A percentile compares a stretch with the other conserved stretches of the same genome.
phyloP scores from a whole-genome alignment of 2,329 filamentous ascomycete genomes.

The Aspergillus niger region DNA sequence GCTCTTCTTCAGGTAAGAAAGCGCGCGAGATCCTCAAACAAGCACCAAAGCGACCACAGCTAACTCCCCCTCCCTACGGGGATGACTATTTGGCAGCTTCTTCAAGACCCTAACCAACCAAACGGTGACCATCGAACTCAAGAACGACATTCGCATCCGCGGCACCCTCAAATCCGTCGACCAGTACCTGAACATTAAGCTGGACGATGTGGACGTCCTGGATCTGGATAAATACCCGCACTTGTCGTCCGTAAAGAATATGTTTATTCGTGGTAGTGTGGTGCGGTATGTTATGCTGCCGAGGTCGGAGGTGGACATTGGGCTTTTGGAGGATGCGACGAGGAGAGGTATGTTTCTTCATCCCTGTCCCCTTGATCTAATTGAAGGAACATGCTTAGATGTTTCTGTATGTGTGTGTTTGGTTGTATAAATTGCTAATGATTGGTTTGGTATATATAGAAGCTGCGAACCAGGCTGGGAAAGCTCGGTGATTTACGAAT shows the following conservation, averaged over 20 bases:
- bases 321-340: slow-evolving; percentile 86
- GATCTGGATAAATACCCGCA: slow-evolving; percentile 96
- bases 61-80: not conserved
- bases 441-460: slow-evolving; percentile 32
- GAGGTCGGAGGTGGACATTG: slow-evolving; percentile 77
- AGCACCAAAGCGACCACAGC: not conserved
- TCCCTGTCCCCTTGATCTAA: not conserved
- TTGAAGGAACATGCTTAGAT: not conserved
- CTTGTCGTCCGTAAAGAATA: slow-evolving; percentile 86
- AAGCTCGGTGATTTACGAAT: slow-evolving; percentile 43
- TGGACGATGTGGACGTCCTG: slow-evolving; percentile 90
- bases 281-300: slow-evolving; percentile 91
- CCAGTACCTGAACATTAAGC: slow-evolving; percentile 98
- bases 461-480: slow-evolving; percentile 53
- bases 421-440: slow-evolving; percentile 12
- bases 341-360: slow-evolving; percentile 66
- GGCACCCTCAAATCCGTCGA: slow-evolving; percentile 96
- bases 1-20: slow-evolving; percentile 56
- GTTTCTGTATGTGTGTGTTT: too few relatives aligned
- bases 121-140: slow-evolving; percentile 96
- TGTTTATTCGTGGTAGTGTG: slow-evolving; percentile 91
- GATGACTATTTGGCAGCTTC: slow-evolving; percentile 61
- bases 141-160: slow-evolving; percentile 97
- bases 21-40: too few relatives aligned
- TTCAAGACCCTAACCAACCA: slow-evolving; percentile 99